Percentiles rank a stretch among this genome's conserved stretches.
Conservation (phyloP, 2,329 filamentous ascomycete genomes). For the Gliomastix tumulicola region DNA sequence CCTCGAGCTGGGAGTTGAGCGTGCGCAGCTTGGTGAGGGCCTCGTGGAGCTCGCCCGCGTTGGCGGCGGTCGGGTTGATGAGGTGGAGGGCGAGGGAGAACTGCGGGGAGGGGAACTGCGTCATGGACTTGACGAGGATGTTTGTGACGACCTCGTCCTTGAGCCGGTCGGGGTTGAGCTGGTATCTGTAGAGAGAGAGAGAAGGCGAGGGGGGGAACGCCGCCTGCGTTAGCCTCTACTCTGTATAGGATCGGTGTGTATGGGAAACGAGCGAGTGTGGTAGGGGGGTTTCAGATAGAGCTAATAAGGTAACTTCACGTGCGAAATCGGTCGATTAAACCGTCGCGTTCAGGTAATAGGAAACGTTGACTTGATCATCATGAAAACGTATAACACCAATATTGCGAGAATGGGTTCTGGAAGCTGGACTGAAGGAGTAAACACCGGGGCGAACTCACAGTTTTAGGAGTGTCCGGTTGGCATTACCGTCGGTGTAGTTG, state of each 20-base stretch:
- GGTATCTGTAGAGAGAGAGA: constrained; percentile 88
- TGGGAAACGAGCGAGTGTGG: no score
- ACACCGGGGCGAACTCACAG: constrained; percentile 60
- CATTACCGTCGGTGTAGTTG: constrained; percentile 91
- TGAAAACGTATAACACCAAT: constrained; percentile 7
- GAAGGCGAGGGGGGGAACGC: background rate
- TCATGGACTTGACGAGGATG: constrained; percentile 96
- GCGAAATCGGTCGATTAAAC: constrained; percentile 35
- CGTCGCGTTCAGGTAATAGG: constrained; percentile 87
- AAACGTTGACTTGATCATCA: constrained; percentile 89
- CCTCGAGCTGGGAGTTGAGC: constrained; percentile 82
- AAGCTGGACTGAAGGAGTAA: constrained; percentile 4
- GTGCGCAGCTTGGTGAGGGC: constrained; percentile 80
- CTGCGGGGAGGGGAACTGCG: constrained; percentile 92
- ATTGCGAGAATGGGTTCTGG: constrained; percentile 8
- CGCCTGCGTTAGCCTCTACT: background rate
- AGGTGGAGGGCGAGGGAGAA: constrained; percentile 93
- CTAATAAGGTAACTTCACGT: constrained; percentile 66
- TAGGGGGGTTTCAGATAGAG: constrained; percentile 72
- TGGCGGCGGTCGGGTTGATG: constrained; percentile 70
- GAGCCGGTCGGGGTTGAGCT: constrained; percentile 97
- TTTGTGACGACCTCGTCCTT: constrained; percentile 98
- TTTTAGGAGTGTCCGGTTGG: constrained; percentile 92
- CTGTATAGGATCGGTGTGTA: no score
- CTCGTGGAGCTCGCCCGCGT: constrained; percentile 71